Evolutionary conservation across 2,329 filamentous ascomycete genomes (phyloP), one percentile per base, ranked within the genome.

Genomic region (Phyllosticta citribraziliensis): DNA sequence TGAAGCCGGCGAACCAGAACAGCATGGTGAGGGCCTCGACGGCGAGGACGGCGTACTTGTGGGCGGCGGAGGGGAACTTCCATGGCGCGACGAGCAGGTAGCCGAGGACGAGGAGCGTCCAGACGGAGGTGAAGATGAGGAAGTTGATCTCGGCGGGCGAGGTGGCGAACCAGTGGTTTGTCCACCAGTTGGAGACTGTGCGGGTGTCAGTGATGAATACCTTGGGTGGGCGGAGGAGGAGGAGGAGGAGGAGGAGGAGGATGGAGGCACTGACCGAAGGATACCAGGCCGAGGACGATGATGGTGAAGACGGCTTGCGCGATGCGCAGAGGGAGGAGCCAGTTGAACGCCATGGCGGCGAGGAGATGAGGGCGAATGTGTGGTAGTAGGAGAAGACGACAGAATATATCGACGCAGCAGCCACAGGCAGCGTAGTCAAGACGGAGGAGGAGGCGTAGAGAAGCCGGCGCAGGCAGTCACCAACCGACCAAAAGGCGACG

Each of bases 1-100:
- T 86, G 68, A 91, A 88, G 6, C 90, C 91, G 0, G 88, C 86
- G 70, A 97, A 94, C 91, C 91, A 96, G 78, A 95, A 95, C 61
- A 95, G 80, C 76, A 88, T 86, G 10, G 89, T 94, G 24, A 94
- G 66, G 55, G 78, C 79, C 69, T 95, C 88, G 33, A 89, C 79
- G 1, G 69, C 85, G 19, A 92, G 61, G 17, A 91, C 82, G 53
- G 80, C 84, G 57, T 84, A 83, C 58, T 80, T 82, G 72, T 90
- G 84, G 67, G 86, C 85, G 11, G 84, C 67, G 24, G 77, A 76
- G 3, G 66, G 79, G 67, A 85, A 78, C 74, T 85, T 86, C 52
- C 82, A 76, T 0, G 89, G 88, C 2, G 85, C 79, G 56, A 92
- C 64, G 67, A 85, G 79, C 63, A 95, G 81, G 73, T 91, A 93